Conservation (phyloP, 306 rosid species). For the Cicer yamashitae region DNA sequence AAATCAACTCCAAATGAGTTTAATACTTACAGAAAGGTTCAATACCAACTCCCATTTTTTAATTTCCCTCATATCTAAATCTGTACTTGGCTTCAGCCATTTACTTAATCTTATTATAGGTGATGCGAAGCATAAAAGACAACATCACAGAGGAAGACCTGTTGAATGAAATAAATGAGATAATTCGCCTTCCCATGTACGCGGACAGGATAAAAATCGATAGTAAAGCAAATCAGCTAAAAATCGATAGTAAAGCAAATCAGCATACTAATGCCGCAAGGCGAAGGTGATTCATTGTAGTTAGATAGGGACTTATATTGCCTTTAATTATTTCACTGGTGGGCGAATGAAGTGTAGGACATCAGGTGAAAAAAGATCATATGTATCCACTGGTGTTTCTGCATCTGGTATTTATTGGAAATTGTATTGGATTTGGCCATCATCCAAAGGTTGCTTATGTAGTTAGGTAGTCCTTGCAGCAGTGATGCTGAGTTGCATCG, state of each 20-base stretch:
- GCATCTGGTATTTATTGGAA: slow-evolving; percentile 42
- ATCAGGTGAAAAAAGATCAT: slow-evolving; percentile 37
- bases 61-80: slow-evolving; percentile 6
- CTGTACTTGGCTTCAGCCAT: slow-evolving; percentile 20
- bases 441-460: slow-evolving; percentile 53
- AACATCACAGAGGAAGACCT: slow-evolving; percentile 85
- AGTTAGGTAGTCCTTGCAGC: slow-evolving; percentile 60
- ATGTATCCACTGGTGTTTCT: slow-evolving; percentile 32
- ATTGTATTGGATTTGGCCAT: slow-evolving; percentile 43
- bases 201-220: slow-evolving; percentile 87
- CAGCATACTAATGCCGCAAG: slow-evolving; percentile 66
- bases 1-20: slow-evolving; percentile 90
- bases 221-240: slow-evolving; percentile 79
- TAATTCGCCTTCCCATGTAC: slow-evolving; percentile 95
- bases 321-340: slow-evolving; percentile 23
- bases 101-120: slow-evolving; percentile 56
- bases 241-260: slow-evolving; percentile 75
- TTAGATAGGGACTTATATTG: slow-evolving; percentile 36
- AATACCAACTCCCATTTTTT: slow-evolving; percentile 13
- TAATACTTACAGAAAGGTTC: slow-evolving; percentile 89
- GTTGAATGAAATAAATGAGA: slow-evolving; percentile 87
- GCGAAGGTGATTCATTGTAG: slow-evolving; percentile 65
- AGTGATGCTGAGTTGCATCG: slow-evolving; percentile 59
- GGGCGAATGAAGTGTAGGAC: slow-evolving; percentile 34
- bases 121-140: slow-evolving; percentile 91